These are phyloP conservation scores for Tuber microsphaerosporum DNA, from an alignment of 495 filamentous ascomycete genomes.

Conservation along the genomic window DNA sequence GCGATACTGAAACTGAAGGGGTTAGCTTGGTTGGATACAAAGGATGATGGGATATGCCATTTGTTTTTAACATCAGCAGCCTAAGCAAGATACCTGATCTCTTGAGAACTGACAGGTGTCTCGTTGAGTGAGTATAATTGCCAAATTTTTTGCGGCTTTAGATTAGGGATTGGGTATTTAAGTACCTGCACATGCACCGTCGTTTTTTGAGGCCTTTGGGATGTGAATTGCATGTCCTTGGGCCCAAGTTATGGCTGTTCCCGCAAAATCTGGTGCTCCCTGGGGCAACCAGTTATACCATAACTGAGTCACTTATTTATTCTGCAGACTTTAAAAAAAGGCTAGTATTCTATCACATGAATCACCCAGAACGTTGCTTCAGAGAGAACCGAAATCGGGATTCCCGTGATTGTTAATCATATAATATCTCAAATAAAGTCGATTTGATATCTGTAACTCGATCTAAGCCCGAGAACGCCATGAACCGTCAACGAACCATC, in stretches of 20 bases:
- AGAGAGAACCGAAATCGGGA: neutral
- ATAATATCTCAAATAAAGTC: neutral
- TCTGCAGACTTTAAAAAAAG: neutral
- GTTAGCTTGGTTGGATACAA: neutral
- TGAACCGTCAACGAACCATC: neutral
- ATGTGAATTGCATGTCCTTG: neutral
- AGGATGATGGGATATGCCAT: neutral
- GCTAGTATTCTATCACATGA: neutral
- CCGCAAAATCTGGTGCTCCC: neutral
- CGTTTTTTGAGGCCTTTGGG: neutral
- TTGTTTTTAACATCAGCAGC: neutral
- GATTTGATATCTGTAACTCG: neutral
- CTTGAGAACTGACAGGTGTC: neutral
- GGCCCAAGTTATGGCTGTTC: neutral
- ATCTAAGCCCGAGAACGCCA: neutral
- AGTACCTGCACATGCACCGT: neutral
- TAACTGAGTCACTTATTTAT: neutral
- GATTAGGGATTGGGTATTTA: neutral
- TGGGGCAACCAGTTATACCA: neutral
- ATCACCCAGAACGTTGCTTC: neutral
- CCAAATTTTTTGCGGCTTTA: neutral
- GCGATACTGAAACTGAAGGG: neutral
- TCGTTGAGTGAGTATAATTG: neutral
- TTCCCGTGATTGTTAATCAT: neutral
- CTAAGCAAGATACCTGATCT: neutral